phyloP scores from a whole-genome alignment of 2,329 filamentous ascomycete genomes.

The Fusarium anthophilum region DNA sequence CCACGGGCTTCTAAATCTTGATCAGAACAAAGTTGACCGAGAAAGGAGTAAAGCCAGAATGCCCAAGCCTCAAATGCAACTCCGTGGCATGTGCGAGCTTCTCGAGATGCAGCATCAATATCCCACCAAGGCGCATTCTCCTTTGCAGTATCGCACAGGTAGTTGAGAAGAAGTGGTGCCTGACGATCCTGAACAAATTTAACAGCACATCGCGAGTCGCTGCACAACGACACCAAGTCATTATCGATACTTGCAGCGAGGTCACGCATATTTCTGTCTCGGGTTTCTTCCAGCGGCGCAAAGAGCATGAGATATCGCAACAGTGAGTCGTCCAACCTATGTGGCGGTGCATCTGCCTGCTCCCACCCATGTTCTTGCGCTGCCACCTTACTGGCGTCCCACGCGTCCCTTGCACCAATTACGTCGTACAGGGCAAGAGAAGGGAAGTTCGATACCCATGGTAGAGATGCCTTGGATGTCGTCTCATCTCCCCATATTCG shows the following conservation, averaged over 20 bases:
- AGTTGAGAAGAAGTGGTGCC: constrained; percentile 48
- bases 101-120: constrained; percentile 41
- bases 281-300: constrained; percentile 41
- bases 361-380: constrained; percentile 49
- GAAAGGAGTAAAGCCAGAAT: constrained; percentile 54
- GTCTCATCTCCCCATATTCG: constrained; percentile 55
- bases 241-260: constrained; percentile 48
- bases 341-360: constrained; percentile 33
- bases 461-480: constrained; percentile 53
- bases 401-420: constrained; percentile 48
- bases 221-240: constrained; percentile 48
- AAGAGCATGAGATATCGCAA: constrained; percentile 50
- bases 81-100: constrained; percentile 47
- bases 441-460: constrained; percentile 54
- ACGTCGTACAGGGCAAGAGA: constrained; percentile 57
- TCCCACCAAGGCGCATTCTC: constrained; percentile 45
- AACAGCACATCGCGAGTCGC: constrained; percentile 47
- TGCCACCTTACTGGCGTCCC: constrained; percentile 42
- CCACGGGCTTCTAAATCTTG: constrained; percentile 44
- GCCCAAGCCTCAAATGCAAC: constrained; percentile 52
- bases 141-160: constrained; percentile 48
- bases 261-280: constrained; percentile 37
- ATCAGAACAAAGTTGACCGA: constrained; percentile 51
- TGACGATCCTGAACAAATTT: constrained; percentile 45
- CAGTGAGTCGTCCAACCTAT: constrained; percentile 46